These are phyloP conservation scores for Pleurotus ostreatus DNA, from an alignment of 768 basidiomycete species.

Conservation along the genomic window DNA sequence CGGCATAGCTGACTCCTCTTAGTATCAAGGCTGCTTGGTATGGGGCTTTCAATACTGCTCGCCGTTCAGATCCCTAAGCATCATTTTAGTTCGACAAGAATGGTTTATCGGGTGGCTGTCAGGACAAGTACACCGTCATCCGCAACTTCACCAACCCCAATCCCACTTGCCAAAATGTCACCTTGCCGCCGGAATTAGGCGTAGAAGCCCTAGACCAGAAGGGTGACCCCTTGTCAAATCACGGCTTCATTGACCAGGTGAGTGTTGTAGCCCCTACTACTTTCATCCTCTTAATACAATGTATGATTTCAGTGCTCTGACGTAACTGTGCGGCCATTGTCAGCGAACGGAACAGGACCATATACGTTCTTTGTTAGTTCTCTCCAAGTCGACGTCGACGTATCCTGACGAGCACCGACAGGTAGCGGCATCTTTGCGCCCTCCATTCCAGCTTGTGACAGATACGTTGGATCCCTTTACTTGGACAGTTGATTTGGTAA, in stretches of 20 bases:
- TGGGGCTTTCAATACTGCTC: neutral
- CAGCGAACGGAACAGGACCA: conserved; percentile 51
- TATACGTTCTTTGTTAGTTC: conserved; percentile 50
- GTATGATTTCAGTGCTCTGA: conserved; percentile 46
- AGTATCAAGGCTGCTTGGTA: conserved; percentile 73
- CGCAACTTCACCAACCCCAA: conserved; percentile 21
- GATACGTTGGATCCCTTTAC: conserved; percentile 38
- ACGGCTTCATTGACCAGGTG: conserved; percentile 59
- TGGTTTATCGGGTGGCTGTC: conserved; percentile 60
- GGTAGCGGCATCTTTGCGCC: conserved; percentile 59
- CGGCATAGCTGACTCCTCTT: neutral
- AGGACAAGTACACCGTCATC: conserved; percentile 54
- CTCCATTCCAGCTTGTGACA: conserved; percentile 55
- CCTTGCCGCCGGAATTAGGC: conserved; percentile 28
- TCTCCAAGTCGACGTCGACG: neutral
- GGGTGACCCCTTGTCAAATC: conserved; percentile 49
- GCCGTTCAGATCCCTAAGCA: neutral
- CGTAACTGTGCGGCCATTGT: conserved; percentile 41
- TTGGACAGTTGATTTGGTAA: conserved; percentile 48
- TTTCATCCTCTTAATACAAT: neutral
- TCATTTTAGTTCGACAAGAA: conserved; percentile 45
- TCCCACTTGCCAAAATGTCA: conserved; percentile 48
- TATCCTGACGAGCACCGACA: conserved; percentile 17
- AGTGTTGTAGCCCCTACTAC: no score
- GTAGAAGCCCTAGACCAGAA: conserved; percentile 38